Percentiles rank a stretch among this genome's conserved stretches.
These are phyloP conservation scores for Leptodontidium sp. DNA, from an alignment of 2,329 filamentous ascomycete species.

Conservation along the genomic window DNA sequence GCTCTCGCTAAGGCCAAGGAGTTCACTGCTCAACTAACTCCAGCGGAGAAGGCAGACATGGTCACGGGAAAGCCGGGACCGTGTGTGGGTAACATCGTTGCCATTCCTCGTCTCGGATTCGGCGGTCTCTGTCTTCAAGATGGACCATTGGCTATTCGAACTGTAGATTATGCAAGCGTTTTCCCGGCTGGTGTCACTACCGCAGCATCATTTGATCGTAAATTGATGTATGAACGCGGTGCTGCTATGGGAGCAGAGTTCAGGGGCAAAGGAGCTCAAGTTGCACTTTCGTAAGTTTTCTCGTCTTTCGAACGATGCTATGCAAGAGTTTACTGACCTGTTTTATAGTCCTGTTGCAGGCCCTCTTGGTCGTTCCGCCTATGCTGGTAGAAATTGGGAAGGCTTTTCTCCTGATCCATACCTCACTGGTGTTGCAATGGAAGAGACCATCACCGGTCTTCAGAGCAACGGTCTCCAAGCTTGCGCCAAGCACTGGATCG, in stretches of 20 bases:
- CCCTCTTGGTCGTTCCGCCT: slow-evolving; percentile 70
- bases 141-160: slow-evolving; percentile 39
- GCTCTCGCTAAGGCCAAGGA: slow-evolving; percentile 74
- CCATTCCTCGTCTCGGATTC: slow-evolving; percentile 36
- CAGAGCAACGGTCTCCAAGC: slow-evolving; percentile 59
- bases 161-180: slow-evolving; percentile 66
- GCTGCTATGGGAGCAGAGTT: slow-evolving; percentile 81
- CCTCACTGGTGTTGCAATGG: slow-evolving; percentile 66
- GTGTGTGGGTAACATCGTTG: slow-evolving; percentile 36
- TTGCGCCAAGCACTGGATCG: slow-evolving; percentile 67
- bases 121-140: slow-evolving; percentile 39
- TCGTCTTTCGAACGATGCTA: slow-evolving; percentile 64
- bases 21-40: slow-evolving; percentile 75
- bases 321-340: neutral
- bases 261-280: slow-evolving; percentile 78
- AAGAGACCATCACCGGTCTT: slow-evolving; percentile 65
- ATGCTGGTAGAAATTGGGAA: slow-evolving; percentile 74
- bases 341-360: slow-evolving; percentile 57
- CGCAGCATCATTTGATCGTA: slow-evolving; percentile 79
- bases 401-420: slow-evolving; percentile 47
- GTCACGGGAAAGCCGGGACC: slow-evolving; percentile 37
- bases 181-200: slow-evolving; percentile 74
- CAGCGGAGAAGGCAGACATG: slow-evolving; percentile 73
- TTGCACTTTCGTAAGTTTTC: slow-evolving; percentile 63
- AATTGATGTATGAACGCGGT: slow-evolving; percentile 72